Evolutionary conservation across 768 basidiomycete genomes (phyloP).

Genomic region (Gautieria morchelliformis): DNA sequence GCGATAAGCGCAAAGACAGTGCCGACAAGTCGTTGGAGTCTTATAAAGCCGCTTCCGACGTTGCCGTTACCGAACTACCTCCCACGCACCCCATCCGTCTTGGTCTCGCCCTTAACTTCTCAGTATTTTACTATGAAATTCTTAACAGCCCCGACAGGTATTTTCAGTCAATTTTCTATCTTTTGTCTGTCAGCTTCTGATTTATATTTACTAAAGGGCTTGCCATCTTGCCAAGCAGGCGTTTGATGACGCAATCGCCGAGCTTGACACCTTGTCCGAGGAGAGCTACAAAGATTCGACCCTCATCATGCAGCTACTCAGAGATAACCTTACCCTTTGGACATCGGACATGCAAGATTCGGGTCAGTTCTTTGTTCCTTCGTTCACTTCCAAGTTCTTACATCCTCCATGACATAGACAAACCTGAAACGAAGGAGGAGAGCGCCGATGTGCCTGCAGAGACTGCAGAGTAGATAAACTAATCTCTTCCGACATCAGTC

Average conservation of each 20-base stretch:
- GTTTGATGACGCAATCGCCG: slow-evolving; percentile 97
- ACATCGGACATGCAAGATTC: slow-evolving; percentile 96
- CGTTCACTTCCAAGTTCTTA: slow-evolving; percentile 1
- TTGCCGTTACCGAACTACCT: slow-evolving; percentile 91
- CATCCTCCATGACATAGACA: slow-evolving; percentile 37
- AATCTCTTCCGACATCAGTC: neutral
- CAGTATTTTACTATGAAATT: slow-evolving; percentile 99
- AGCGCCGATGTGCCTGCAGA: slow-evolving; percentile 50
- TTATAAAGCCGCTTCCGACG: slow-evolving; percentile 96
- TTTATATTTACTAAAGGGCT: slow-evolving; percentile 35
- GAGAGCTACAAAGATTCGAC: slow-evolving; percentile 99
- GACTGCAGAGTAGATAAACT: slow-evolving; percentile 19
- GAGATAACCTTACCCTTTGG: slow-evolving; percentile 97
- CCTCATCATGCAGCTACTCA: slow-evolving; percentile 91
- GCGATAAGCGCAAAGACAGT: slow-evolving; percentile 93
- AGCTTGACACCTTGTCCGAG: slow-evolving; percentile 97
- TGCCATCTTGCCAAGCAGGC: slow-evolving; percentile 99
- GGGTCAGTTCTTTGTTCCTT: slow-evolving; percentile 36
- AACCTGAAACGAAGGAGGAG: slow-evolving; percentile 69
- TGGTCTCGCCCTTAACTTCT: slow-evolving; percentile 98
- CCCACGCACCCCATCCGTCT: slow-evolving; percentile 98
- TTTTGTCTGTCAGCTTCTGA: neutral
- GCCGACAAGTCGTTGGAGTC: slow-evolving; percentile 96
- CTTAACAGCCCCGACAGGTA: slow-evolving; percentile 87
- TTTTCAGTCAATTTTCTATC: neutral